A percentile compares a stretch with the other conserved stretches of the same genome.
Conservation (phyloP, 106 monocot species). For the Gastrodia elata region DNA sequence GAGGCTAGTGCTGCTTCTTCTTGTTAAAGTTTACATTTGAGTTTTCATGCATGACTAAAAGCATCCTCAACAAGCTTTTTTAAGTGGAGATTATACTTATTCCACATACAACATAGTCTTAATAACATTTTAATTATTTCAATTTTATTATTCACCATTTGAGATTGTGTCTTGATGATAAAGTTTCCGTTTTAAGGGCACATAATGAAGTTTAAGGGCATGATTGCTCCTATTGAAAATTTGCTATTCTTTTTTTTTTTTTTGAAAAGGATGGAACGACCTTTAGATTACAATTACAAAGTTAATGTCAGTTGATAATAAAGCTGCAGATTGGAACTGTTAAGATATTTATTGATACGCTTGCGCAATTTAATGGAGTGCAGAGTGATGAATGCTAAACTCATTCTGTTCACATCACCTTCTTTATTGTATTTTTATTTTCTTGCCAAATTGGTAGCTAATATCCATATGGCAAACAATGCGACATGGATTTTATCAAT, state of each 20-base stretch:
- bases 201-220: no score
- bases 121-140: neutral
- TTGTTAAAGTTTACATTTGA: neutral
- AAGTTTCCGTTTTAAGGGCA: no score
- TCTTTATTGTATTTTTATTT: no score
- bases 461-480: neutral
- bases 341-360: no score
- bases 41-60: neutral
- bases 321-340: neutral
- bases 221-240: no score
- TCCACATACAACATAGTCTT: neutral
- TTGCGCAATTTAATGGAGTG: no score
- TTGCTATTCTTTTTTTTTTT: neutral
- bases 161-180: neutral
- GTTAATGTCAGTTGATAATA: neutral
- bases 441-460: neutral
- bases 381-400: no score
- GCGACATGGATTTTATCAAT: neutral
- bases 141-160: no score
- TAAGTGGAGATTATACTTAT: neutral
- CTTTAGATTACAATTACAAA: neutral
- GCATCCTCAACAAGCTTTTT: neutral
- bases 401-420: no score
- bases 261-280: neutral
- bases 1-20: neutral